Conservation (phyloP, 2,329 filamentous ascomycete species). For the Scleromitrula shiraiana region DNA sequence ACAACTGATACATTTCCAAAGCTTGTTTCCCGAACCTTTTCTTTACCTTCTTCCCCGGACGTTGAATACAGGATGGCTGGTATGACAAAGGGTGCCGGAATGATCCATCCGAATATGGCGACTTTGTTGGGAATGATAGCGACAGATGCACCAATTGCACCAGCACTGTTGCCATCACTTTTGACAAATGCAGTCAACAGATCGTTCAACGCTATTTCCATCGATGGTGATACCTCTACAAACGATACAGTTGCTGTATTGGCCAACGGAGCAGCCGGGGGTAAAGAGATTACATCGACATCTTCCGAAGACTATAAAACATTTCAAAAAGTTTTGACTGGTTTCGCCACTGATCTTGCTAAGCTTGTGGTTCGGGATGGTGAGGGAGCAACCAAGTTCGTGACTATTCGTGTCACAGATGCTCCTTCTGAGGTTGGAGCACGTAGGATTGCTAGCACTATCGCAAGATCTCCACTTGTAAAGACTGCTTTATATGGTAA, state of each 20-base stretch:
- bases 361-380: constrained; percentile 93
- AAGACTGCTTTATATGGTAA: constrained; percentile 96
- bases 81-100: constrained; percentile 94
- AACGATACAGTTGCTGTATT: constrained; percentile 93
- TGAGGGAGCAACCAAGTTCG: constrained; percentile 96
- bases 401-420: constrained; percentile 79
- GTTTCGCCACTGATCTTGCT: constrained; percentile 75
- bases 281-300: constrained; percentile 49
- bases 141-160: constrained; percentile 77
- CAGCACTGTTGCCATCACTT: constrained; percentile 57
- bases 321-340: constrained; percentile 63
- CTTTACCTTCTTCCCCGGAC: constrained; percentile 67
- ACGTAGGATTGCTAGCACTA: constrained; percentile 73
- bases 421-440: constrained; percentile 62
- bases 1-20: constrained; percentile 98
- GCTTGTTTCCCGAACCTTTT: constrained; percentile 74
- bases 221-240: constrained; percentile 94
- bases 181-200: constrained; percentile 68
- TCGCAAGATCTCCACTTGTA: constrained; percentile 85
- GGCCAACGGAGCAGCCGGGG: constrained; percentile 89
- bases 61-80: constrained; percentile 77
- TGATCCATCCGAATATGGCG: constrained; percentile 98
- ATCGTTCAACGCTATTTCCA: constrained; percentile 94
- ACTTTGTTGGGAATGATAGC: constrained; percentile 84
- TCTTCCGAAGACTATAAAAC: constrained; percentile 56